Evolutionary conservation across 495 filamentous ascomycete species (phyloP).

Genomic region (Cairneyella variabilis): DNA sequence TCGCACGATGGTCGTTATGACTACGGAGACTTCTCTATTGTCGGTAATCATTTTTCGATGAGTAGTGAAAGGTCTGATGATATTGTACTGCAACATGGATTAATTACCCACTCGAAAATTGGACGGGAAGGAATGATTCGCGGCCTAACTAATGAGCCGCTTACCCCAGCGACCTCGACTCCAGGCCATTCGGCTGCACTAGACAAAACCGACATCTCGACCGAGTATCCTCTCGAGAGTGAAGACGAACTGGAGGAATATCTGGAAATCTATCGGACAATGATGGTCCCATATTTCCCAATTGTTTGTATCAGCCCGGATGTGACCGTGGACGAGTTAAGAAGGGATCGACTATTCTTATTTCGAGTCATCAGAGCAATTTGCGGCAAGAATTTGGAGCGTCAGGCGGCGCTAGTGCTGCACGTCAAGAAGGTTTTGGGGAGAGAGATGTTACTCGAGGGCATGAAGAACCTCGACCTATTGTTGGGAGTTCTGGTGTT

Average conservation of each 20-base stretch:
- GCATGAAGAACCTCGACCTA: not conserved
- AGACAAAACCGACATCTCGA: not conserved
- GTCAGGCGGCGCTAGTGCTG: conserved; percentile 1
- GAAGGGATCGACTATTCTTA: conserved; percentile 1
- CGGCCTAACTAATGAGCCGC: not conserved
- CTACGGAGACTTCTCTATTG: not conserved
- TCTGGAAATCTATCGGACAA: not conserved
- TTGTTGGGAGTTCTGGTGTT: conserved; percentile 1
- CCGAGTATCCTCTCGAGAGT: not conserved
- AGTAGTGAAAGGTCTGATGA: not conserved
- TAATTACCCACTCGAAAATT: not conserved
- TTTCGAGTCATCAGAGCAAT: conserved; percentile 3
- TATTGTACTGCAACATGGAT: not conserved
- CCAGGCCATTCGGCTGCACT: not conserved
- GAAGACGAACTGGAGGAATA: not conserved
- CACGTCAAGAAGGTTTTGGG: not conserved
- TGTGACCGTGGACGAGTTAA: not conserved
- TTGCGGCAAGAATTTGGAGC: not conserved
- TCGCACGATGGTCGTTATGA: not conserved
- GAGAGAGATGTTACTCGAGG: conserved; percentile 1
- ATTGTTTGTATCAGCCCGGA: not conserved
- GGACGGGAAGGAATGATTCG: not conserved
- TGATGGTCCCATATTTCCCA: not conserved
- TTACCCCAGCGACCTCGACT: not conserved
- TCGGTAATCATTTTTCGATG: not conserved